A percentile compares a stretch with the other conserved stretches of the same genome.
Conservation (phyloP, 2,329 filamentous ascomycete genomes). For the Emydomyces testavorans region DNA sequence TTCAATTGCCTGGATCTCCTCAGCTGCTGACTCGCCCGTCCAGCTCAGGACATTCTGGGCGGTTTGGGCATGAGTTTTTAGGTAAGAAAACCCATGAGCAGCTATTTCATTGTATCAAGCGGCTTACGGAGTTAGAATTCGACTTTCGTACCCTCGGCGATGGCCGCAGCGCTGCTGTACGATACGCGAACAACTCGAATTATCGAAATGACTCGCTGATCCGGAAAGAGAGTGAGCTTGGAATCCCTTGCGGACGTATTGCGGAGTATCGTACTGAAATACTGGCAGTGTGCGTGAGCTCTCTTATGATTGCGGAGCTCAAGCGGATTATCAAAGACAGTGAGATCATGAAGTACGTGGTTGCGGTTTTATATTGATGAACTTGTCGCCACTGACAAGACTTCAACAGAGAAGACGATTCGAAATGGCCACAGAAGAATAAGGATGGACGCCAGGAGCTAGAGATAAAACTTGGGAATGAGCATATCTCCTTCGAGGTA, state of each 20-base stretch:
- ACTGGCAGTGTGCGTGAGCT: slow-evolving; percentile 79
- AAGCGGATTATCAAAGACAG: slow-evolving; percentile 94
- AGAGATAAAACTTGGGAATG: slow-evolving; percentile 83
- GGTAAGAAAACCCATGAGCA: slow-evolving; percentile 44
- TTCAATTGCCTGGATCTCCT: slow-evolving; percentile 26
- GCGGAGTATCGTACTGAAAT: slow-evolving; percentile 17
- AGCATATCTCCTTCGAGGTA: slow-evolving; percentile 97
- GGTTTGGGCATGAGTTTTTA: slow-evolving; percentile 95
- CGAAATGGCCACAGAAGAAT: slow-evolving; percentile 98
- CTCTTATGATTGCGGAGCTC: slow-evolving; percentile 81
- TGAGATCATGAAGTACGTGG: slow-evolving; percentile 85
- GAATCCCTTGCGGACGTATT: background rate
- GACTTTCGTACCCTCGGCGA: slow-evolving; percentile 89
- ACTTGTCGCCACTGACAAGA: slow-evolving; percentile 20
- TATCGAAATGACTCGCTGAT: slow-evolving; percentile 98
- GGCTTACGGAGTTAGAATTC: slow-evolving; percentile 55
- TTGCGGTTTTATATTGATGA: background rate
- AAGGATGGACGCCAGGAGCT: slow-evolving; percentile 96
- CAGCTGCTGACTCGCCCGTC: slow-evolving; percentile 31
- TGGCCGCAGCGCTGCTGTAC: slow-evolving; percentile 80
- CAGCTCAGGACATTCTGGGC: slow-evolving; percentile 93
- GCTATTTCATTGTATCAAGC: background rate
- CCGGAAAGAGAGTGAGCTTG: slow-evolving; percentile 85
- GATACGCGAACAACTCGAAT: slow-evolving; percentile 99
- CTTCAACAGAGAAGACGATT: slow-evolving; percentile 73